Conservation (phyloP, 352 stramenopile genomes). For the Pythium phragmitis region DNA sequence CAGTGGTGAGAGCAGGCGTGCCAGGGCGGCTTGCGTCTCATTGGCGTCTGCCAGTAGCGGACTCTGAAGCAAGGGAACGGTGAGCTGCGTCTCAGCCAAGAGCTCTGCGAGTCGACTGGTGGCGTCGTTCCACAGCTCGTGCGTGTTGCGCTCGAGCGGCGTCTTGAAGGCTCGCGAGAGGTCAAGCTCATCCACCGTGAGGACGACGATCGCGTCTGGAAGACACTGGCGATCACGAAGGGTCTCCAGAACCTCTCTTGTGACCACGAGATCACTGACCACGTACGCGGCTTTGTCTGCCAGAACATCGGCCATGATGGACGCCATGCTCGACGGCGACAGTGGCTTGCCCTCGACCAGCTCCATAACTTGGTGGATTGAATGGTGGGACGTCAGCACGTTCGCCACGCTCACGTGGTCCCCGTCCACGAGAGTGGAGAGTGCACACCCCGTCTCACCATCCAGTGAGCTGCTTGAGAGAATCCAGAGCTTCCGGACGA, state of each 20-base stretch:
- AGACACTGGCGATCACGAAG: constrained; percentile 46
- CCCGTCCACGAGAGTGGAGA: constrained; percentile 25
- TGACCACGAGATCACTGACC: constrained; percentile 49
- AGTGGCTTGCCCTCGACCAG: constrained; percentile 41
- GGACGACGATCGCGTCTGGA: constrained; percentile 47
- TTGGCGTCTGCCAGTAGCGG: not conserved
- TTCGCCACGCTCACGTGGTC: constrained; percentile 31
- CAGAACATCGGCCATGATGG: constrained; percentile 28
- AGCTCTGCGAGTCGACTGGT: not conserved
- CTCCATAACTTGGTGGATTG: constrained; percentile 38
- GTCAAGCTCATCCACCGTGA: constrained; percentile 33
- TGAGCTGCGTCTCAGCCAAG: constrained; percentile 3
- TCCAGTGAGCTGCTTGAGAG: constrained; percentile 20
- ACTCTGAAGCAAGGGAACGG: not conserved
- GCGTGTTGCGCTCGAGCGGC: constrained; percentile 15
- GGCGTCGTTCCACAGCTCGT: constrained; percentile 10
- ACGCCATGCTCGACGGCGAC: constrained; percentile 21
- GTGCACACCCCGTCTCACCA: not conserved
- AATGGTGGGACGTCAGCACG: constrained; percentile 28
- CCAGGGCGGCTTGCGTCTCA: constrained; percentile 14
- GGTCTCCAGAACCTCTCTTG: constrained; percentile 31
- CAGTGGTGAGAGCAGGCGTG: constrained; percentile 20
- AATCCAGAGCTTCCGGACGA: constrained; percentile 42
- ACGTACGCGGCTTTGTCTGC: constrained; percentile 35
- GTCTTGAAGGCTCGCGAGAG: not conserved